Evolutionary conservation across 306 rosid genomes (phyloP), one percentile per base, ranked within the genome.

Genomic region (Dicorynia guianensis): DNA sequence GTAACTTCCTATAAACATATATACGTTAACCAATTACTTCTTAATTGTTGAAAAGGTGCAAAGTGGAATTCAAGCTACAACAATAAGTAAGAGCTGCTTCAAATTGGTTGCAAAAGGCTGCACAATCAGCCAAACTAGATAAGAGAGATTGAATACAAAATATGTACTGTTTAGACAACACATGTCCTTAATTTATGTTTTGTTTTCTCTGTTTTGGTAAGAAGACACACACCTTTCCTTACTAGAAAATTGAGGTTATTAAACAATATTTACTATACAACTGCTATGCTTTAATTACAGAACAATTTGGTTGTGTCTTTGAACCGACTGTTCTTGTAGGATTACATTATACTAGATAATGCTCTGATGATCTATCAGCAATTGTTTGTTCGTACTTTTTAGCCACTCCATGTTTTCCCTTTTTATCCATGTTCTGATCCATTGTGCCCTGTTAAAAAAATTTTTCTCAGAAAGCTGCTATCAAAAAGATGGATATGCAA

Each of bases 401-500:
- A 64, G 35, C 50, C 75, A 54, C n/a, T 47, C 15, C 64, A 19
- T 64, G 25, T 72, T 65, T 63, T 71, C 52, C 53, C 15, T 69
- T 17, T 75, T 20, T 73, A 58, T 64, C 62, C 67, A 52, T 72
- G 49, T 75, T 69, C 72, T 79, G 57, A 36, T 75, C 42, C 56
- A 74, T 67, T 76, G 25, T 61, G 58, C 59, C 67, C 8, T 57
- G 42, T 15, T 19, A 20, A 48, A 52, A n/a, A 78, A 60, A 61
- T 39, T 74, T 61, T 79, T 19, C 34, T 60, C 36, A 94, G 97
- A 94, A 85, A 88, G 97, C 97, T 47, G 98, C 98, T 67, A 88
- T 94, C 80, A 94, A 94, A 90, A 94, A 91, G 91, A 94, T 94
- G 98, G 97, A 91, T 69, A 91, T 90, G 97, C 96, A 88, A 77